Base-by-base conservation (phyloP, 306 rosid genomes). In the Rubus parviflorus region DNA sequence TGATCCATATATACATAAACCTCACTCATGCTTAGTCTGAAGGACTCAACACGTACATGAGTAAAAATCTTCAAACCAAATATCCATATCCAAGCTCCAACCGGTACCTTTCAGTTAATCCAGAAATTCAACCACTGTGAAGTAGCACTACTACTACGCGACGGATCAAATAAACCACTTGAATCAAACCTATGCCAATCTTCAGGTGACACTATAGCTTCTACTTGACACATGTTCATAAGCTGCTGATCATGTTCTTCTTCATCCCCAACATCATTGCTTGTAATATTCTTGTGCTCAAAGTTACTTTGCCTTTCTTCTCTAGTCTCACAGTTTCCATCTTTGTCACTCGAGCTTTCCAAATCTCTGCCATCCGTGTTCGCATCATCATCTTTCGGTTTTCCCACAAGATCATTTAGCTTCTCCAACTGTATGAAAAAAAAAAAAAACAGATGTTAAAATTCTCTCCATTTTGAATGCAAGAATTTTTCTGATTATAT, bases 111-210 rank as follows among this genome's bases (percentile, higher is more conserved):
- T 86, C 86, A 86, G 70, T 65, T 40, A 30, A 84, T 77, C 93
- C 93, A 91, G 87, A 88, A 88, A 80, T 88, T 87, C 16, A 84
- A 37, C 97, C 93, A 89, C 23, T 88, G 89, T 69, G 88, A 85
- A 70, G 70, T 40, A 65, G 70, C 48, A 40, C 48, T 40, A 40
- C 84, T 78, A 82, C 82, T 82, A 38, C 87, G 88, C 25, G 83
- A 60, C 14, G 87, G 90, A 85, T 87, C 89, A 51, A 84, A 79
- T 49, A 83, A 60, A 68, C 83, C 83, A 70, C 84, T 82, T 12
- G 86, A 80, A 63, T 89, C 93, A 40, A 80, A 84, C 73, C 70
- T 78, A 63, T 83, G 82, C 97, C 90, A 93, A 81, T 75, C 89
- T 16, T 88, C 93, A 56, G 83, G 86, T 61, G 92, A 75, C 73